Base-by-base conservation (phyloP, 1,139 yeast species). In the Suhomyces kunorum region DNA sequence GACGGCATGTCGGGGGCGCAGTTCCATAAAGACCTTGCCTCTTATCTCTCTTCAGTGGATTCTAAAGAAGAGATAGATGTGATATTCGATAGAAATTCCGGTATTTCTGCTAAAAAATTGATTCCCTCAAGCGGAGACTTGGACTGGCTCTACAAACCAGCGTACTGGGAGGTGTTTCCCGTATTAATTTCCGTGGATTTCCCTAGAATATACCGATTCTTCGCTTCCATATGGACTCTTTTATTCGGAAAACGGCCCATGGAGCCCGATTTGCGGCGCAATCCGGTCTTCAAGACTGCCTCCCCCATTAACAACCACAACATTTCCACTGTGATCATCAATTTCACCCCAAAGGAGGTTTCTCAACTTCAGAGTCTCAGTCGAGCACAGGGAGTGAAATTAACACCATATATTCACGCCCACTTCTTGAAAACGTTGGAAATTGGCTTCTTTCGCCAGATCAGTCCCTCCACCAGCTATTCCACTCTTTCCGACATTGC, bases 1-100 rank as follows among this genome's bases (percentile, higher is more conserved):
- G 55, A 52, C 34, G 56, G 56, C 1, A 35, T 42, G 8, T 42
- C 50, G 7, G 53, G 45, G 2, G 39, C 42, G 4, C 45, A 49
- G 22, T 46, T 52, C 35, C 50, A 45, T 19, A 38, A 39, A 11
- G 54, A 51, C 20, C 38, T 51, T 22, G 39, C 27, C 20, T 20
- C 40, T 5, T 23, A n/a, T 7, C 45, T 46, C 16, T 46, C 51
- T 13, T 45, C 35, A 3, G 15, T n/a, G 5, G 34, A 24, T 4
- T 45, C 37, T 6, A 1, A 15, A 1, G 32, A 15, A 3, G 17
- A 24, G 3, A 33, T 36, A 8, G 19, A 18, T 7, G n/a, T 42
- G 13, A 18, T 33, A 6, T 36, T 43, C 24, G 40, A 34, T 14
- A 18, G 20, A 5, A 19, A 15, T 3, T 34, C 36, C 16, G 3